Conservation (phyloP, 495 filamentous ascomycete genomes). For the Trypethelium eluteriae region DNA sequence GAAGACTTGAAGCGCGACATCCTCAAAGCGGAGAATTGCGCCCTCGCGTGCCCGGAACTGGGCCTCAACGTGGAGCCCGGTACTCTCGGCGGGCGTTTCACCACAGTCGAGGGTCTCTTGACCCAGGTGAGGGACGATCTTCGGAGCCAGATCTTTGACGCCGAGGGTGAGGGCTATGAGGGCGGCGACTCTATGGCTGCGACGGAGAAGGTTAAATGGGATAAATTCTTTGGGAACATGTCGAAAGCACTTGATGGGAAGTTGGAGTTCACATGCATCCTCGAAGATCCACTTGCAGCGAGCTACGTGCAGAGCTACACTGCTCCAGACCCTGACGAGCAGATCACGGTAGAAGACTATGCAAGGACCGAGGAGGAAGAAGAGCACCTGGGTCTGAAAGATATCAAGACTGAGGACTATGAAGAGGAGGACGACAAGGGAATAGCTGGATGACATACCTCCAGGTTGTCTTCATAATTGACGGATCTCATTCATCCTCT, state of each 20-base stretch:
- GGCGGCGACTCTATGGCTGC: constrained; percentile 63
- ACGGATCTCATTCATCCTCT: background rate
- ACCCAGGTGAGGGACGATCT: constrained; percentile 88
- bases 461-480: background rate
- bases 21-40: constrained; percentile 89
- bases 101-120: constrained; percentile 90
- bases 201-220: constrained; percentile 63
- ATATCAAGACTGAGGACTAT: constrained; percentile 91
- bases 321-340: constrained; percentile 61
- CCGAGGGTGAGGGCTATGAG: constrained; percentile 51
- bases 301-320: constrained; percentile 89
- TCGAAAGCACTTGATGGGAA: constrained; percentile 72
- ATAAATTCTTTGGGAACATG: constrained; percentile 67
- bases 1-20: constrained; percentile 86
- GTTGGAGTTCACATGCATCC: constrained; percentile 72
- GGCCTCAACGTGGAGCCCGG: constrained; percentile 77
- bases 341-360: constrained; percentile 79
- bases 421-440: constrained; percentile 42
- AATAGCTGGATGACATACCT: background rate
- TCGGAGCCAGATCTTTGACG: constrained; percentile 66
- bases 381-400: constrained; percentile 78
- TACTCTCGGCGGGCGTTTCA: constrained; percentile 93
- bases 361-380: constrained; percentile 81
- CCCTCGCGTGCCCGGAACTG: constrained; percentile 75
- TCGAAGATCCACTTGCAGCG: constrained; percentile 80